A percentile compares a stretch with the other conserved stretches of the same genome.
Evolutionary conservation across 306 rosid genomes (phyloP).

Genomic region (Vicia sativa): DNA sequence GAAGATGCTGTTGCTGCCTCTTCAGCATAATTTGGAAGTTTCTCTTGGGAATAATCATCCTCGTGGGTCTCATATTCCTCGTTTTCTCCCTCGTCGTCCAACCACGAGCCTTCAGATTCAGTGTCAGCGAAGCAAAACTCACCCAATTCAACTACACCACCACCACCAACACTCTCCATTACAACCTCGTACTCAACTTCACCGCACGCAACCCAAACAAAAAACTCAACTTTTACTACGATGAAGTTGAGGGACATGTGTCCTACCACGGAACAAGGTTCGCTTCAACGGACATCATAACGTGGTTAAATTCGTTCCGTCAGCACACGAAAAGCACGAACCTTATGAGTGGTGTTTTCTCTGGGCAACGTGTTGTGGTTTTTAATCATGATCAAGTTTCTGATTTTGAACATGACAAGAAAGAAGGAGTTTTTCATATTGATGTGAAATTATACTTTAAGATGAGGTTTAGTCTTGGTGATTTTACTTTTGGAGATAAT

Average conservation of each 20-base stretch:
- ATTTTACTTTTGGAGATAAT: conserved; percentile 16
- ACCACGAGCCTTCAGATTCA: conserved; percentile 54
- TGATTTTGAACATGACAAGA: conserved; percentile 40
- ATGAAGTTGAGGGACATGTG: conserved; percentile 36
- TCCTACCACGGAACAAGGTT: conserved; percentile 44
- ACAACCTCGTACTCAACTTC: conserved; percentile 1
- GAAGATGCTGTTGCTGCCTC: conserved; percentile 48
- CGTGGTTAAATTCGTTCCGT: conserved; percentile 30
- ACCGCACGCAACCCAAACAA: too few species aligned
- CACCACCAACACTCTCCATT: conserved; percentile 39
- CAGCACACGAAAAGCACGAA: conserved; percentile 46
- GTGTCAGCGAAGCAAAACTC: conserved; percentile 60
- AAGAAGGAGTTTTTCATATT: conserved; percentile 37
- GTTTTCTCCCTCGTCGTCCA: conserved; percentile 54
- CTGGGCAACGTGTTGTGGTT: conserved; percentile 40
- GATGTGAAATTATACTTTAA: conserved; percentile 51
- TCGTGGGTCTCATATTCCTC: conserved; percentile 41
- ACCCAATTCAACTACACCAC: conserved; percentile 51
- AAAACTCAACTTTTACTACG: conserved; percentile 47
- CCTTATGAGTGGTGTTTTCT: conserved; percentile 41
- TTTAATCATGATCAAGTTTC: conserved; percentile 2
- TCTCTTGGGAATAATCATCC: conserved; percentile 37
- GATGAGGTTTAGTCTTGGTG: conserved; percentile 55
- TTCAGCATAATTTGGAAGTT: conserved; percentile 48
- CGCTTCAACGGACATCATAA: conserved; percentile 22